Evolutionary conservation across 2,329 filamentous ascomycete species (phyloP), one percentile per base, ranked within the genome.

Genomic region (Raffaelea ambrosiae): DNA sequence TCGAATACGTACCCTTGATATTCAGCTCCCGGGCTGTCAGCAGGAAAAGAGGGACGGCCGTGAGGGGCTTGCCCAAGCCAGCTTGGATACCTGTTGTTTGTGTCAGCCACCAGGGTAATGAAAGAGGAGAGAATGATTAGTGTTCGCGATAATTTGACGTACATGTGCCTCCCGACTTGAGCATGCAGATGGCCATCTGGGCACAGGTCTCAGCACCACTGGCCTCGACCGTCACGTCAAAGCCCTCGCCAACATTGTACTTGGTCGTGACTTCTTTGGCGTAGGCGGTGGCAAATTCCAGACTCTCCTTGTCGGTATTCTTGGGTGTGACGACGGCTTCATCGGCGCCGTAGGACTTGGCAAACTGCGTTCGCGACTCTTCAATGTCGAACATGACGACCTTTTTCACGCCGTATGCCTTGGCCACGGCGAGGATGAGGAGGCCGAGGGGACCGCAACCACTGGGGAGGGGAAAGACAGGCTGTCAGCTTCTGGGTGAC

Each of bases 381-480:
- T 59, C 58, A 46, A 61, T 60, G 46, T 61, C 58, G 45, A 61
- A 59, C 47, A 58, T 57, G 52, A 60, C 51, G 35, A 61, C 52
- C 44, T 56, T 59, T 29, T 50, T 52, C 23, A 59, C 53, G 3
- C 57, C 58, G 41, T 59, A 57, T 2, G 59, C 57, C 49, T 54
- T 55, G 5, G 55, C 56, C 1, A 59, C 57, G 7, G 59, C 58
- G 20, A 60, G 51, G 19, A 57, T 50, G 3, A 61, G 52, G 0
- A 61, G 50, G 9, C 58, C 59, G 4, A 61, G 53, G 21, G 59
- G 57, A 5, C 59, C 59, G 40, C 59, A 61, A 20, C 59, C 59
- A 43, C 58, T 61, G 21, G 18, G 5, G 22, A 14, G 20, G 13
- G 21, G 4, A 43, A 20, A 13, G n/a, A n/a, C n/a, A n/a, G n/a